Conservation (phyloP, 768 basidiomycete genomes). For the Tricholoma matsutake region DNA sequence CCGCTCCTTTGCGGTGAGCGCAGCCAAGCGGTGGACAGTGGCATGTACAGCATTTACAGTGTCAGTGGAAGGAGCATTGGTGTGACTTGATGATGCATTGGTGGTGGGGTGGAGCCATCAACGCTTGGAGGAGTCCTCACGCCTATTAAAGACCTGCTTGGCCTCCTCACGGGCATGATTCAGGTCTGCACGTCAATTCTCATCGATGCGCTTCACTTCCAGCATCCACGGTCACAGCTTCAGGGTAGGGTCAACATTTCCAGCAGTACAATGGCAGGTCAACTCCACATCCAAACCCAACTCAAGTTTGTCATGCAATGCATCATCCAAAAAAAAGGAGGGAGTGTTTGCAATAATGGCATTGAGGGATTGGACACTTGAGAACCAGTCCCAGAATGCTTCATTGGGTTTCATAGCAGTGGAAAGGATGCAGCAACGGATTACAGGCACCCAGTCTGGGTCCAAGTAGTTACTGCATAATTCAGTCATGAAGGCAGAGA, state of each 20-base stretch:
- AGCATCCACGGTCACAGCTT: not conserved
- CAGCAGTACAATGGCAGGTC: not conserved
- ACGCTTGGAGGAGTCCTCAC: not conserved
- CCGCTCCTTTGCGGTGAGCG: too few relatives aligned
- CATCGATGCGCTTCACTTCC: too few relatives aligned
- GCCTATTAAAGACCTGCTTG: not conserved
- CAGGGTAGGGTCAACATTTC: not conserved
- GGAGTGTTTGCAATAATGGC: too few relatives aligned
- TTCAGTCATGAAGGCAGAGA: not conserved
- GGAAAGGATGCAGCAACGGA: too few relatives aligned
- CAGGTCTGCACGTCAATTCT: not conserved
- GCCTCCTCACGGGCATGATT: not conserved
- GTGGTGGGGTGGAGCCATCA: not conserved
- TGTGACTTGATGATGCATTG: not conserved
- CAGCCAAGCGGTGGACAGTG: not conserved
- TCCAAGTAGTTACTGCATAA: too few relatives aligned
- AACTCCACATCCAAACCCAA: not conserved
- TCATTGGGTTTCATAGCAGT: not conserved
- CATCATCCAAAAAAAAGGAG: not conserved
- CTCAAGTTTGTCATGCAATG: too few relatives aligned
- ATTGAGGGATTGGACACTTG: too few relatives aligned
- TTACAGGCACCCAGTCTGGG: too few relatives aligned
- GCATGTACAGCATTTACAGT: not conserved
- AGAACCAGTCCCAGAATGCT: too few relatives aligned
- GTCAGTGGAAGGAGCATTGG: not conserved